Evolutionary conservation across 305 asterid species (phyloP).

Genomic region (Rubia balearica): DNA sequence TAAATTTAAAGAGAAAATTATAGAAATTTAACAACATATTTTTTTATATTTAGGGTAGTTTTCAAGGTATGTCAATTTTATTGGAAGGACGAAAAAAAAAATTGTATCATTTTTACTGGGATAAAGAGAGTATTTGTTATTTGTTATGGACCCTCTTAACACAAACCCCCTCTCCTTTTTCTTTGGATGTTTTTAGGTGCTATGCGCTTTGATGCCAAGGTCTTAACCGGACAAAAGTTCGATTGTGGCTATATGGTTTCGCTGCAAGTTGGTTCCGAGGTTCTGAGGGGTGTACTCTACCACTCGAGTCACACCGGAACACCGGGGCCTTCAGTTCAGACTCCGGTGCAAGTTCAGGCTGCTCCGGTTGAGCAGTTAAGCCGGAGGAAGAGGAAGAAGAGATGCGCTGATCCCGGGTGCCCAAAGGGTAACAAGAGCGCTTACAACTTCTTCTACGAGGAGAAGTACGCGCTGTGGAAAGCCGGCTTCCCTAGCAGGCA

Average conservation of each 20-base stretch:
- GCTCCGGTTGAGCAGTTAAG: neutral
- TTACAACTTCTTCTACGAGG: constrained; percentile 54
- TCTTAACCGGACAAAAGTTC: constrained; percentile 59
- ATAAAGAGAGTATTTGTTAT: too few relatives aligned
- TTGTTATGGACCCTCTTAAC: too few relatives aligned
- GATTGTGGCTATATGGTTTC: constrained; percentile 73
- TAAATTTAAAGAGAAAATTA: too few relatives aligned
- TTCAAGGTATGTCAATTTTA: too few relatives aligned
- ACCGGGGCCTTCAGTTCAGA: neutral
- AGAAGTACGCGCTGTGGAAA: constrained; percentile 49
- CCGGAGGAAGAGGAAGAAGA: neutral
- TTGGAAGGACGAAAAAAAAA: too few relatives aligned
- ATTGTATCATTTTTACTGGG: too few relatives aligned
- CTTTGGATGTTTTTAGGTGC: constrained; percentile 18
- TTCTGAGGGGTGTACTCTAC: constrained; percentile 57
- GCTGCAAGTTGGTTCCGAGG: constrained; percentile 46
- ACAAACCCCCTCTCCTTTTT: neutral
- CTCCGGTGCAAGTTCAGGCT: neutral
- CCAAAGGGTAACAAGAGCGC: constrained; percentile 67
- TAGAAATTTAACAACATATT: too few relatives aligned
- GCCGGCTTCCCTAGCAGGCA: constrained; percentile 38
- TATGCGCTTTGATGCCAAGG: constrained; percentile 38
- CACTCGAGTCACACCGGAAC: constrained; percentile 27
- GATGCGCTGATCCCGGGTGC: constrained; percentile 26
- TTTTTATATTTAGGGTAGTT: too few relatives aligned